Evolutionary conservation across 495 filamentous ascomycete species (phyloP), one percentile per base, ranked within the genome.

Genomic region (Choiromyces venosus): DNA sequence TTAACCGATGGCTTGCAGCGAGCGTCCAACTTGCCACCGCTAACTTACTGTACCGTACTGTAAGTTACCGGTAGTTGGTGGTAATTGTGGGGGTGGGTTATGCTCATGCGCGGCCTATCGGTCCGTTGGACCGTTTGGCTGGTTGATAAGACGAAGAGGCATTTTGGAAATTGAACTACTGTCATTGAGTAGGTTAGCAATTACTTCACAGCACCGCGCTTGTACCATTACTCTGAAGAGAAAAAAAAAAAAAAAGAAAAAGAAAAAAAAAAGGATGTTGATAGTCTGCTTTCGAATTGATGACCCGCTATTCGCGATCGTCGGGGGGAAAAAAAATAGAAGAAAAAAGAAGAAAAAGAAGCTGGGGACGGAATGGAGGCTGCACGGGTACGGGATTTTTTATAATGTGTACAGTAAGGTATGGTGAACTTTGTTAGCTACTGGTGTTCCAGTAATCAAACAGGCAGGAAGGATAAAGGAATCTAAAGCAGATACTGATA

Each of bases 281-380:
- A 64, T 40, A 70, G 35, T 46, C 71, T 71, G 70, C 67, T 65
- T 66, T 73, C 35, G 72, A 71, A 65, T 52, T 69, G 56, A 46
- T 74, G 74, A 74, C 71, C 72, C 35, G 67, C 76, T 72, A 21
- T 71, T 65, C 71, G 76, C 67, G 66, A 74, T 74, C 42, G 64
- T 78, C 21, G 33, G 2, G n/a, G 65, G 21, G 21, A n/a, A 25
- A 19, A 29, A 29, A 25, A 18, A 10, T 21, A 7, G 66, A 16
- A 37, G 66, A 33, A 16, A 29, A 29, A 38, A 14, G 33, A 39
- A 21, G 5, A 14, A 14, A 14, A 14, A 14, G 12, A 37, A 67
- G 66, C 21, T 37, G 66, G n/a, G n/a, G n/a, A n/a, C n/a, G n/a
- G 7, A 67, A 39, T n/a, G n/a, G n/a, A n/a, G n/a, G n/a, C n/a